Evolutionary conservation across 2,329 filamentous ascomycete species (phyloP).

Genomic region (Ophiostoma himal-ulmi): DNA sequence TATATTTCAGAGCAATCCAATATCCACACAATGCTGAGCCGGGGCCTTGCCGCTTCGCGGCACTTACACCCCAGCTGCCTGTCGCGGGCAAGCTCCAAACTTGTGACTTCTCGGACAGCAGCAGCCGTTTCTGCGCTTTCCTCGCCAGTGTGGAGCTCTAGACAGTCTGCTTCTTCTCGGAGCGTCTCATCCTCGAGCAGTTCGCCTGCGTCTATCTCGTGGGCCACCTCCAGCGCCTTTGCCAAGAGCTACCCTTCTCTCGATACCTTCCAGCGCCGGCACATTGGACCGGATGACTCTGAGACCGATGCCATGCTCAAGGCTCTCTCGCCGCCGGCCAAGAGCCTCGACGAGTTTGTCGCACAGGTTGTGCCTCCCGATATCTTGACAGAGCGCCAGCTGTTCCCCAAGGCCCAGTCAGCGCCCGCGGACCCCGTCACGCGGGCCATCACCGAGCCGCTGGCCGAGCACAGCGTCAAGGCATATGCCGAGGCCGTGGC

Average conservation of each 20-base stretch:
- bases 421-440: slow-evolving; percentile 37
- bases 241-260: slow-evolving; percentile 33
- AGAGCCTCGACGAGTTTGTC: slow-evolving; percentile 75
- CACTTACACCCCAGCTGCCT: slow-evolving; percentile 19
- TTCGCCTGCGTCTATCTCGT: slow-evolving; percentile 19
- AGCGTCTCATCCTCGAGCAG: slow-evolving; percentile 18
- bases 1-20: background rate
- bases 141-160: slow-evolving; percentile 18
- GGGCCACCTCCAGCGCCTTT: slow-evolving; percentile 23
- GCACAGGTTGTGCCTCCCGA: slow-evolving; percentile 74
- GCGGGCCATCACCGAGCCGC: slow-evolving; percentile 36
- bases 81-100: slow-evolving; percentile 14
- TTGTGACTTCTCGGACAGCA: background rate
- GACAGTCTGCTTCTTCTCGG: slow-evolving; percentile 16
- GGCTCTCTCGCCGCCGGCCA: slow-evolving; percentile 65
- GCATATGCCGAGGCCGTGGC: slow-evolving; percentile 36
- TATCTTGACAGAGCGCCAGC: slow-evolving; percentile 62
- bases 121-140: background rate
- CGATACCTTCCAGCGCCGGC: slow-evolving; percentile 69
- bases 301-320: slow-evolving; percentile 74
- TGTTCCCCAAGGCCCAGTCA: slow-evolving; percentile 49
- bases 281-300: slow-evolving; percentile 74
- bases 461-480: slow-evolving; percentile 56
- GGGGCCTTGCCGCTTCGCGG: slow-evolving; percentile 25
- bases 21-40: slow-evolving; percentile 24